Evolutionary conservation across 352 stramenopile species (phyloP).

Genomic region (Saprolegnia diclina): DNA sequence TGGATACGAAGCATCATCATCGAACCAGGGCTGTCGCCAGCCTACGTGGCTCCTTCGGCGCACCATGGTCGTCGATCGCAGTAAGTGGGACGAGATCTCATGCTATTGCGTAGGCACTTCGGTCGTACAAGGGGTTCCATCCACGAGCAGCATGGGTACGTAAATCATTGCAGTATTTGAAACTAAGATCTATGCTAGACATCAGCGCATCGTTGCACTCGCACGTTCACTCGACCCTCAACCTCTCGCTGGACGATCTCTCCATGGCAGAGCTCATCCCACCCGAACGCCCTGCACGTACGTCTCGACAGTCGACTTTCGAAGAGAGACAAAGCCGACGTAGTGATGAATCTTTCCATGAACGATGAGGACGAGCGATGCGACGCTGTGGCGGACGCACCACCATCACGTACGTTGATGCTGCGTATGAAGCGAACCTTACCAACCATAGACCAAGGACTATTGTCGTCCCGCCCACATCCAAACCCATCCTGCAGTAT

Average conservation of each 20-base stretch:
- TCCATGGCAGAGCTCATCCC: background rate
- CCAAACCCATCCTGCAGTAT: background rate
- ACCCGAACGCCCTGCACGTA: background rate
- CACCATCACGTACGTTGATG: no score
- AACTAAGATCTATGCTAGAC: constrained; percentile 4
- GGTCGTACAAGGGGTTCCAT: background rate
- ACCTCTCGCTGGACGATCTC: background rate
- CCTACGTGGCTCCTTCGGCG: no score
- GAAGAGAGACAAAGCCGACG: background rate
- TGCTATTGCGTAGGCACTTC: background rate
- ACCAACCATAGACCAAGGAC: no score
- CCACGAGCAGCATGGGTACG: background rate
- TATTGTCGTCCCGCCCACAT: no score
- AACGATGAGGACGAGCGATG: background rate
- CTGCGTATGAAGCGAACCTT: no score
- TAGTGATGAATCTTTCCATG: background rate
- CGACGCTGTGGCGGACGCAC: background rate
- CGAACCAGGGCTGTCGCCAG: background rate
- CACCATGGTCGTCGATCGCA: background rate
- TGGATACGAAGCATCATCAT: constrained; percentile 10
- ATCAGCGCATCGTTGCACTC: constrained; percentile 3
- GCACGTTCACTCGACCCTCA: background rate
- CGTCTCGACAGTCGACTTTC: background rate
- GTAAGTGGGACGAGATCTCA: background rate
- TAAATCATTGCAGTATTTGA: background rate